phyloP scores from a whole-genome alignment of 192 early-diverging fungal genomes.

The Neocallimastix lanati region DNA sequence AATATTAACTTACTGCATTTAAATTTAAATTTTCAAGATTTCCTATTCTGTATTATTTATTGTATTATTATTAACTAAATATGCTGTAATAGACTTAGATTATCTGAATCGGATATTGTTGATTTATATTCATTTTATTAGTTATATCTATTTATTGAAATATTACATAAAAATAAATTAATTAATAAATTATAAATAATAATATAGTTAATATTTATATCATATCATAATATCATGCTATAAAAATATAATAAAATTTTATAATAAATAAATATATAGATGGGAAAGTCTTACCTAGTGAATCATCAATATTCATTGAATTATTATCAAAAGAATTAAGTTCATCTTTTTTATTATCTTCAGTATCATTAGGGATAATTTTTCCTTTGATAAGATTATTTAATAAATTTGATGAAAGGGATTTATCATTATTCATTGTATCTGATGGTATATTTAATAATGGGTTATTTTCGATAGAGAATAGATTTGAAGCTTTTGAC shows the following conservation, averaged over 20 bases:
- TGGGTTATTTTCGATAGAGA: neutral
- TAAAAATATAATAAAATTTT: neutral
- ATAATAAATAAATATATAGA: no score
- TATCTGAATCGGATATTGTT: neutral
- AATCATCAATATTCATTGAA: neutral
- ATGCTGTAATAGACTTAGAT: neutral
- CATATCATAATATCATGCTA: no score
- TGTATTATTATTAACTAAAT: neutral
- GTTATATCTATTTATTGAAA: neutral
- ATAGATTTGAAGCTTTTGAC: neutral
- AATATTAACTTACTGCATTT: no score
- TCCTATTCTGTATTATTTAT: no score
- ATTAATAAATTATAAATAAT: no score
- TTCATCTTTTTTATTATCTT: neutral
- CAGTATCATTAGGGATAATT: neutral
- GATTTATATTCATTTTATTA: neutral
- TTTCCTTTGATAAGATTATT: neutral
- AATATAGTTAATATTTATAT: no score
- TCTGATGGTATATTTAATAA: neutral
- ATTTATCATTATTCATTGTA: neutral
- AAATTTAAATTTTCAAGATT: no score
- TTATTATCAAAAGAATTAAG: neutral
- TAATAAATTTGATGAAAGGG: neutral
- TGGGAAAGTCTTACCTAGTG: neutral
- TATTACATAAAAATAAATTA: no score